phyloP scores from a whole-genome alignment of 345 rosid species.

The Dipteronia dyeriana region DNA sequence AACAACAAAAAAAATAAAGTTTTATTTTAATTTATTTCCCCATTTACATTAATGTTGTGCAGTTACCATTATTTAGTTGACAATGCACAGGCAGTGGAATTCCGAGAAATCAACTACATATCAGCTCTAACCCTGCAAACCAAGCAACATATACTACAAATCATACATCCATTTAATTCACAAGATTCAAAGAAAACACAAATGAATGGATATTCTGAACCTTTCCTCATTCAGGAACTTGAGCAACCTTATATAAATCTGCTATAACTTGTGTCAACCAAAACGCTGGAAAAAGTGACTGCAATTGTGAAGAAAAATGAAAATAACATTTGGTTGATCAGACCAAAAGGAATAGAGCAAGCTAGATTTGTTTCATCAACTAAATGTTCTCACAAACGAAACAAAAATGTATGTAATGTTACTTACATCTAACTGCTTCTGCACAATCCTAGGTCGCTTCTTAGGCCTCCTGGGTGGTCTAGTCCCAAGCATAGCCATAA shows the following conservation, averaged over 20 bases:
- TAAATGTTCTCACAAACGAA: neutral
- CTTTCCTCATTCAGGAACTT: slow-evolving; percentile 48
- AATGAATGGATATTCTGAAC: neutral
- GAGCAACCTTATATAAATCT: slow-evolving; percentile 57
- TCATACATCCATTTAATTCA: neutral
- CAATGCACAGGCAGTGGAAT: slow-evolving; percentile 16
- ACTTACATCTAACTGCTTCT: slow-evolving; percentile 65
- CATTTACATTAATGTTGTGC: slow-evolving; percentile 25
- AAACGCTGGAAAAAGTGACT: slow-evolving; percentile 61
- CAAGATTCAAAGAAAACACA: neutral
- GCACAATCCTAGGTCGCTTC: slow-evolving; percentile 61
- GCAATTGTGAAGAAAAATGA: slow-evolving; percentile 10
- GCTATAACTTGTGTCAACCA: slow-evolving; percentile 61
- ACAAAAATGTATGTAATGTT: neutral
- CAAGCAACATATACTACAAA: neutral
- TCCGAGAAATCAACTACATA: slow-evolving; percentile 1
- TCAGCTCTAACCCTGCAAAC: slow-evolving; percentile 19
- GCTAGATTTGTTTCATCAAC: no score
- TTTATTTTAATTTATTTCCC: slow-evolving; percentile 22
- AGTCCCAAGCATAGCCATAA: slow-evolving; percentile 42
- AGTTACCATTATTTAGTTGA: slow-evolving; percentile 25
- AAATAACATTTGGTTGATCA: no score
- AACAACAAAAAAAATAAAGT: slow-evolving; percentile 4
- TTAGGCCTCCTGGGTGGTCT: slow-evolving; percentile 65
- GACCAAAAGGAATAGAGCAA: no score